phyloP scores from a whole-genome alignment of 192 early-diverging fungal species.

The Backusella parvicylindrica region DNA sequence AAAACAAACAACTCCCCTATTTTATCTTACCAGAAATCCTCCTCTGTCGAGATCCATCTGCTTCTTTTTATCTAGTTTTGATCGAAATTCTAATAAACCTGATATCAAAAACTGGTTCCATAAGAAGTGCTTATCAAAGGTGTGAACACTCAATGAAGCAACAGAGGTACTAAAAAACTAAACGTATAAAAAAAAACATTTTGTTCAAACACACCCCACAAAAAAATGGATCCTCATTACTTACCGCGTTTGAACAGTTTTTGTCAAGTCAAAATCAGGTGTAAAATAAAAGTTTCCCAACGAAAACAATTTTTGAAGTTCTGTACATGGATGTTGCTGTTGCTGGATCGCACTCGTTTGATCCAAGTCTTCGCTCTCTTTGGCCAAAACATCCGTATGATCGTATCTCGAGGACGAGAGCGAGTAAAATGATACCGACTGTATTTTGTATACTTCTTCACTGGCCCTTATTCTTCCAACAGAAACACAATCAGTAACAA shows the following conservation, averaged over 20 bases:
- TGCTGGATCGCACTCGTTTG: conserved; percentile 30
- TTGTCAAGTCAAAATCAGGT: conserved; percentile 84
- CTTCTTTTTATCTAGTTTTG: conserved; percentile 61
- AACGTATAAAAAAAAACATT: too few species aligned
- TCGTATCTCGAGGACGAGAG: conserved; percentile 74
- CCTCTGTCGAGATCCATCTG: conserved; percentile 67
- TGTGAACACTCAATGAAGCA: conserved; percentile 46
- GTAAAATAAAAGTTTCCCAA: conserved; percentile 94
- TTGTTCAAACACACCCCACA: too few species aligned
- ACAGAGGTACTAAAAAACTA: conserved; percentile 39
- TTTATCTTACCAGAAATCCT: conserved; percentile 61
- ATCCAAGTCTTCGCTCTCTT: conserved; percentile 40
- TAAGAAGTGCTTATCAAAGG: conserved; percentile 72
- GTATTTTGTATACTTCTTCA: conserved; percentile 67
- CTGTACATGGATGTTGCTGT: conserved; percentile 78
- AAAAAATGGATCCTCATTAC: too few species aligned
- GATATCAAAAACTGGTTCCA: conserved; percentile 91
- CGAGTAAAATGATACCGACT: conserved; percentile 74
- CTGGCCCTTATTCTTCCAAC: conserved; percentile 58
- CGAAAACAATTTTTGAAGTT: conserved; percentile 76
- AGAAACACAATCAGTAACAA: conserved; percentile 62
- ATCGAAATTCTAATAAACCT: conserved; percentile 76
- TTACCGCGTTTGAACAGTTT: conserved; percentile 67
- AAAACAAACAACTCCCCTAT: background rate
- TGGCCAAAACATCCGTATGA: conserved; percentile 33